Base-by-base conservation (phyloP, 495 filamentous ascomycete genomes). In the Podospora appendiculata region DNA sequence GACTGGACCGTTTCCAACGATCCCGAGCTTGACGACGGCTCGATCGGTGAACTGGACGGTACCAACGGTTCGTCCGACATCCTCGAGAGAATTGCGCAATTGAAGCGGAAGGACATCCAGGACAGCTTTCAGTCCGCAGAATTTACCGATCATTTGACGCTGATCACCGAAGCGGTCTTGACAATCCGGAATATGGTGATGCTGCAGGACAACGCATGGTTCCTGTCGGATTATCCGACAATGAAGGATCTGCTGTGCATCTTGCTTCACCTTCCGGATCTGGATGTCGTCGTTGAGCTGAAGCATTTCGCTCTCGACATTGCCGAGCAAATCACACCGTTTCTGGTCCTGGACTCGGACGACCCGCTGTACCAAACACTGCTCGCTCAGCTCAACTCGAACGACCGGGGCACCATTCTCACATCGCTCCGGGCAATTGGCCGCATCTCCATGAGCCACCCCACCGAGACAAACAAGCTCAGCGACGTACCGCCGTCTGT, bases 181-280 rank as follows among this genome's bases (percentile, higher is more conserved):
- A 87, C 94, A 19, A 74, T 97, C 47, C 79, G 94, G 43, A 99
- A 99, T 61, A 95, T 99, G 88, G 83, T 87, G 6, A 83, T 96
- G 65, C 74, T 95, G 18, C 76, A 82, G 32, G 90, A 96, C 51
- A 99, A 99, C 61, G 93, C 93, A 0, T 68, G 77, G 19, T 92
- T 88, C 58, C 77, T 95, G 48, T 81, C 90, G 8, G 81, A 82
- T 6, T 80, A 88, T 45, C 79, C 80, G 41, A 80, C 83, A 6
- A 66, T 93, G 25, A 81, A 87, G 62, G 89, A 95, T 58, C 79
- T 96, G 42, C 71, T 97, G 38, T 84, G 86, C 57, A 84, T 96
- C 53, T 74, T 87, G 19, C 72, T 96, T 41, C 86, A 86, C 52
- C 77, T 95, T 2, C 93, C 94, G 1, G 72, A 82, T 8, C 75